Percentiles rank a stretch among this genome's conserved stretches.
These are phyloP conservation scores for Oxytropis ochrocephala DNA, from an alignment of 306 rosid species.

Conservation along the genomic window DNA sequence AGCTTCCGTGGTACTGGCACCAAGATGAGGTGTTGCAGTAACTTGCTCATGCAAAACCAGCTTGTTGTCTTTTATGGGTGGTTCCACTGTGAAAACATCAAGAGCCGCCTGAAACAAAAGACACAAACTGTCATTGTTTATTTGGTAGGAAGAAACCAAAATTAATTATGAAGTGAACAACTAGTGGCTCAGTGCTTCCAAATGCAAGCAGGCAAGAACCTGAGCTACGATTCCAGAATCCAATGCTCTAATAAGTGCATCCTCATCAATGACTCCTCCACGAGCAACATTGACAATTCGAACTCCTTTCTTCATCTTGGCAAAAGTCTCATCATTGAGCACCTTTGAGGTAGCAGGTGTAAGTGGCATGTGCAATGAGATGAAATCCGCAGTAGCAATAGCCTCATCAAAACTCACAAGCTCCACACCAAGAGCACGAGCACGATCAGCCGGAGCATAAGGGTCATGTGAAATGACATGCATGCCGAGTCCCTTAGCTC, in stretches of 20 bases:
- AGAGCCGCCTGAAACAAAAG: constrained; percentile 75
- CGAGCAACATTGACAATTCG: constrained; percentile 94
- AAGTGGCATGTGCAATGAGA: constrained; percentile 96
- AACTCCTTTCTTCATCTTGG: constrained; percentile 95
- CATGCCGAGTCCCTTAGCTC: constrained; percentile 99
- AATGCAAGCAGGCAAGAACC: constrained; percentile 33
- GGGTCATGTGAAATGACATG: constrained; percentile 95
- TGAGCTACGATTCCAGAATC: constrained; percentile 93
- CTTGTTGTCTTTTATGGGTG: constrained; percentile 68
- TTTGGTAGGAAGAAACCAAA: not conserved
- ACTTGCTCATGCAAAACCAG: constrained; percentile 79
- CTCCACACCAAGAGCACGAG: constrained; percentile 93
- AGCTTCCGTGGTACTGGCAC: constrained; percentile 97
- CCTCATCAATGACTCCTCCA: constrained; percentile 97
- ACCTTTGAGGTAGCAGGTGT: constrained; percentile 78
- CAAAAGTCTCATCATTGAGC: constrained; percentile 86
- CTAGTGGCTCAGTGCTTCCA: not conserved
- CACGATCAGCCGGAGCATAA: constrained; percentile 94
- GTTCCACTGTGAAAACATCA: constrained; percentile 89
- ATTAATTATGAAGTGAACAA: not conserved
- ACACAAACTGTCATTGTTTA: not conserved
- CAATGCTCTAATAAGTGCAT: constrained; percentile 82
- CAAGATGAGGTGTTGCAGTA: constrained; percentile 94
- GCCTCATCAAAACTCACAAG: constrained; percentile 95
- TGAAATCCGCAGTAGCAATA: constrained; percentile 76